Evolutionary conservation across 1,139 yeast genomes (phyloP).

Genomic region (Geotrichum klebahnii): DNA sequence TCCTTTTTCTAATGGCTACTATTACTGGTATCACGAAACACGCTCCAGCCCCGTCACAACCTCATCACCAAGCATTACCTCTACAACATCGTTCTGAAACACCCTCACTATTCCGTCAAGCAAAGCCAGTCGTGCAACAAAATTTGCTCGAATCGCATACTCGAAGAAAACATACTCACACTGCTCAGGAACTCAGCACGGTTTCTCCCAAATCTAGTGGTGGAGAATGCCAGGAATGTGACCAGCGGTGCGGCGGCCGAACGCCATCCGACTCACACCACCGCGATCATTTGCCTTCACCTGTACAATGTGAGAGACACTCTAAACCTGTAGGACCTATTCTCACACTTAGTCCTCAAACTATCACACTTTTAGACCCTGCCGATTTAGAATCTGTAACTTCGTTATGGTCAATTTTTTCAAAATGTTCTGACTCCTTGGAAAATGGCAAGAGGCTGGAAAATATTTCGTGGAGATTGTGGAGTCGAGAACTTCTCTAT

Average conservation of each 20-base stretch:
- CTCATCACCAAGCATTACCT: background rate
- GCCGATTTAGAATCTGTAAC: constrained; percentile 42
- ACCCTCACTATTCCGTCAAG: background rate
- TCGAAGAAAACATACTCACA: too few relatives aligned
- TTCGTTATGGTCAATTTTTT: constrained; percentile 51
- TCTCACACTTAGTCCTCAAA: constrained; percentile 33
- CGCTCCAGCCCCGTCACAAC: background rate
- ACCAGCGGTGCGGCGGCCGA: constrained; percentile 6
- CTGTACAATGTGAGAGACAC: background rate
- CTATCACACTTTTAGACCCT: constrained; percentile 40
- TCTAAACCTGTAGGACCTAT: constrained; percentile 24
- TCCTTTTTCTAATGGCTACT: background rate
- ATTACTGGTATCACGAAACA: constrained; percentile 4
- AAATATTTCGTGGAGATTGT: constrained; percentile 57
- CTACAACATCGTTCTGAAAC: background rate
- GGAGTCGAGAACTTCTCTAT: constrained; percentile 46
- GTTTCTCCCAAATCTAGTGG: background rate
- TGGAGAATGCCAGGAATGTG: background rate
- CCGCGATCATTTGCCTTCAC: background rate
- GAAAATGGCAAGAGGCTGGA: constrained; percentile 54
- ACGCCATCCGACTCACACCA: background rate
- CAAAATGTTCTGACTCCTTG: constrained; percentile 50
- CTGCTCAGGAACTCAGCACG: too few relatives aligned
- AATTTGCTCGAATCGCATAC: background rate
- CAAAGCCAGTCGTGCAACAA: background rate